Conservation (phyloP, 768 basidiomycete species). For the Termitomyces sp. region DNA sequence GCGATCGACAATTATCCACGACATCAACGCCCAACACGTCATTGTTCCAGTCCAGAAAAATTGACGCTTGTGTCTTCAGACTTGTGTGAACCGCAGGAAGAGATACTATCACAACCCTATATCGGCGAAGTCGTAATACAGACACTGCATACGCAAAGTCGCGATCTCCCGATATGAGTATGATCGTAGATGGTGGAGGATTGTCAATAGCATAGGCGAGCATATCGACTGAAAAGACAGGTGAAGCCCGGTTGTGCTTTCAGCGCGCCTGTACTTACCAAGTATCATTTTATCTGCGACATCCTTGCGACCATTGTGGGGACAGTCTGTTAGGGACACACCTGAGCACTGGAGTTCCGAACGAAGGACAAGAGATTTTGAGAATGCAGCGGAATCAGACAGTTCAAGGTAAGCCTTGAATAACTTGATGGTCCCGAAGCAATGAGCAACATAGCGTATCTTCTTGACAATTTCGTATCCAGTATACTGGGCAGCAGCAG, state of each 20-base stretch:
- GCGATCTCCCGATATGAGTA: constrained; percentile 63
- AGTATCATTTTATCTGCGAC: constrained; percentile 50
- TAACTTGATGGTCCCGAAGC: constrained; percentile 42
- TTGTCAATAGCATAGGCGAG: constrained; percentile 62
- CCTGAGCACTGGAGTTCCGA: constrained; percentile 46
- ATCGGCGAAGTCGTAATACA: constrained; percentile 46
- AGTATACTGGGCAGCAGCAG: constrained; percentile 29
- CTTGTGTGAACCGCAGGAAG: constrained; percentile 34
- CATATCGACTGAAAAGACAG: constrained; percentile 52
- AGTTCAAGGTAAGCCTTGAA: constrained; percentile 57
- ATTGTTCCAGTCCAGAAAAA: constrained; percentile 44
- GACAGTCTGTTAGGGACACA: constrained; percentile 35
- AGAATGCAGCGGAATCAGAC: constrained; percentile 24
- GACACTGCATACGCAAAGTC: constrained; percentile 66
- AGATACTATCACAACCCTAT: constrained; percentile 48
- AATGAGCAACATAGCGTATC: constrained; percentile 41
- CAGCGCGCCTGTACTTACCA: constrained; percentile 24
- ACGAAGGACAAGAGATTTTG: constrained; percentile 30
- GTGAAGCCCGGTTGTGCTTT: background rate
- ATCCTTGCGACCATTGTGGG: constrained; percentile 29
- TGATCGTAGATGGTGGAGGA: constrained; percentile 43
- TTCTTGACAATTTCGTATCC: constrained; percentile 41
- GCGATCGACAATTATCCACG: constrained; percentile 7
- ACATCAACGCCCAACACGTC: constrained; percentile 26
- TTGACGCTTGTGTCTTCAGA: constrained; percentile 50